Base-by-base conservation (phyloP, 495 filamentous ascomycete genomes). In the Pyronema omphalodes region DNA sequence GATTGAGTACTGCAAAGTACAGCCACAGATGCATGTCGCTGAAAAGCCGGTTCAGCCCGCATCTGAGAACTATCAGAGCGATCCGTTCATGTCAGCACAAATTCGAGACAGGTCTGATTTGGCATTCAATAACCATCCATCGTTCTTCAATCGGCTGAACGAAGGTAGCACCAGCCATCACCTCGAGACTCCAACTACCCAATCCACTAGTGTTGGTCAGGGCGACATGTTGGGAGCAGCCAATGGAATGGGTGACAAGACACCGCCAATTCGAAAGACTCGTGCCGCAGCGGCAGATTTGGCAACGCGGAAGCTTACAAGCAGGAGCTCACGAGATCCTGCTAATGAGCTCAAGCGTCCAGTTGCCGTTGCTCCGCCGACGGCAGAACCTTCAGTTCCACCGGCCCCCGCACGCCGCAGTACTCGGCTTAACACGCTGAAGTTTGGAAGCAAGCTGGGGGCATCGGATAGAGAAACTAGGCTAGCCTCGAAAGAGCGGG, bases 311-410 rank as follows among this genome's bases (percentile, higher is more conserved):
- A 64, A 61, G 34, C 56, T 66, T 35, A 60, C 59, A 34, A 66
- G 59, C 17, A 59, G 62, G 39, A 65, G 44, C 39, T 43, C 55
- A 40, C 56, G 59, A 29, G 63, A 66, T 47, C 44, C 58, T 40
- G 55, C 46, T 34, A 53, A 64, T 36, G 63, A 66, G 23, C 23
- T 44, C 9, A 66, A 65, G 51, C 62, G 63, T 12, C 36, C 57
- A 33, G 23, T 29, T 29, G 23, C 23, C 23, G 23, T 29, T 29
- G 53, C 56, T 4, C 39, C 59, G n/a, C 44, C 60, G 43, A 60
- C 56, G 36, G 62, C 52, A 44, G 65, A 17, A 67, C 56, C 51
- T 50, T 68, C 39, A 71, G 77, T 57, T 68, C 74, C 34, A 74
- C 76, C 57, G 70, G 65, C 56, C 51, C 70, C 71, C 7, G 61